These are phyloP conservation scores for Colletotrichum sojae DNA, from an alignment of 2,329 filamentous ascomycete species.

Conservation along the genomic window DNA sequence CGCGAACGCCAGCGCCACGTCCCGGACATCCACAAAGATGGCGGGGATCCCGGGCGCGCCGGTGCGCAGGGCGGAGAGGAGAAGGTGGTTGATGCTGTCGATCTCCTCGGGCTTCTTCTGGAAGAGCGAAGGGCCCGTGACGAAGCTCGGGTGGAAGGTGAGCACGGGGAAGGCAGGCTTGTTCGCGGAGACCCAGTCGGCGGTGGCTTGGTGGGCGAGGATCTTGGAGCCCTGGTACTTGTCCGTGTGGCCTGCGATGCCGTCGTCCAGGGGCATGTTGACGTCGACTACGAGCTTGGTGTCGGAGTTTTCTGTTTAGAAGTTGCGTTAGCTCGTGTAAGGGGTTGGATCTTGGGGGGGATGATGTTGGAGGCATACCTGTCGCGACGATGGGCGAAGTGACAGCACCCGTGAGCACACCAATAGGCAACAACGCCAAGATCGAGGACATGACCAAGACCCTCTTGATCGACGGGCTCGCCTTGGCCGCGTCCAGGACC, in stretches of 20 bases:
- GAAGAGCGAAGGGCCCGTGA: not conserved
- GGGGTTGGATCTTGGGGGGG: too few relatives aligned
- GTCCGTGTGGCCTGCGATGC: not conserved
- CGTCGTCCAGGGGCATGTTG: slow-evolving; percentile 13
- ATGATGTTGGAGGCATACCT: not conserved
- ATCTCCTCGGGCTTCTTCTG: slow-evolving; percentile 4
- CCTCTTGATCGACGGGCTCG: not conserved
- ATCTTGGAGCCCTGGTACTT: slow-evolving; percentile 29
- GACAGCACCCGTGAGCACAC: not conserved
- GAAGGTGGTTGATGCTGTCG: slow-evolving; percentile 7
- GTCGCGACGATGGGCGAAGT: not conserved
- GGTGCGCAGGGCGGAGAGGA: not conserved
- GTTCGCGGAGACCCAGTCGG: slow-evolving; percentile 14
- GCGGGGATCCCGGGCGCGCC: not conserved
- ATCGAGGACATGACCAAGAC: slow-evolving; percentile 12
- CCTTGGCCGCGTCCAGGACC: slow-evolving; percentile 11
- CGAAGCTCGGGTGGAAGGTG: slow-evolving; percentile 25
- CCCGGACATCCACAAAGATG: slow-evolving; percentile 14
- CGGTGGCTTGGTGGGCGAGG: slow-evolving; percentile 20
- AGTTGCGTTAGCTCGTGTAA: not conserved
- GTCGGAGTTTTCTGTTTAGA: not conserved
- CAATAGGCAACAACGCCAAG: not conserved
- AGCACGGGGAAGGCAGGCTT: slow-evolving; percentile 3
- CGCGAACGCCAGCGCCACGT: slow-evolving; percentile 14
- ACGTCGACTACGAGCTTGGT: not conserved